phyloP scores from a whole-genome alignment of 306 rosid species.

The Lathyrus sativus region DNA sequence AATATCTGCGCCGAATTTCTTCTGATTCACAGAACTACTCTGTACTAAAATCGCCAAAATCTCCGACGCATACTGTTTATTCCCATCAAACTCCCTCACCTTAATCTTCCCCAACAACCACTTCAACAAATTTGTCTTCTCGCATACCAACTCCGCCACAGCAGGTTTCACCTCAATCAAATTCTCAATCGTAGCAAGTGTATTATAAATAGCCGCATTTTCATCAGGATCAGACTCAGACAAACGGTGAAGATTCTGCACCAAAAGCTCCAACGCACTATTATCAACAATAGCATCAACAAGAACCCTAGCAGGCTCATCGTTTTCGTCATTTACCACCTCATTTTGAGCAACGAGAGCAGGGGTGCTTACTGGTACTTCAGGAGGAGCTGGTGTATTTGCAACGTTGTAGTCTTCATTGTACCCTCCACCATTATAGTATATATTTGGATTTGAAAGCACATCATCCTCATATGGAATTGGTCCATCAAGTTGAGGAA shows the following conservation, averaged over 20 bases:
- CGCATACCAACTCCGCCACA: too few species aligned
- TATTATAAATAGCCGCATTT: too few species aligned
- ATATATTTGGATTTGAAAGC: conserved; percentile 90
- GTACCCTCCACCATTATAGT: conserved; percentile 73
- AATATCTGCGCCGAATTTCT: conserved; percentile 84
- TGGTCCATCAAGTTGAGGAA: conserved; percentile 97
- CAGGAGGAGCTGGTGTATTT: conserved; percentile 91
- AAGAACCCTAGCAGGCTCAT: conserved; percentile 71
- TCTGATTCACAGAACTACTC: conserved; percentile 78
- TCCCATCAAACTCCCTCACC: conserved; percentile 84
- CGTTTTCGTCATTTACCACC: conserved; percentile 67
- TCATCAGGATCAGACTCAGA: too few species aligned
- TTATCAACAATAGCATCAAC: conserved; percentile 75
- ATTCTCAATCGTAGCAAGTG: too few species aligned
- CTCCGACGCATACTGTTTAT: conserved; percentile 92
- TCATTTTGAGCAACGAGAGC: conserved; percentile 68
- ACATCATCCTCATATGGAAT: conserved; percentile 86
- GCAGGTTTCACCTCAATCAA: too few species aligned
- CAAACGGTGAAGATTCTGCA: too few species aligned
- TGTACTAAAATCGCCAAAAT: conserved; percentile 88
- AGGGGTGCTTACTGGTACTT: conserved; percentile 81
- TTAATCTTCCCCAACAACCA: conserved; percentile 92
- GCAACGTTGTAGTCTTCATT: conserved; percentile 94
- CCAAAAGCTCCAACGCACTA: too few species aligned
- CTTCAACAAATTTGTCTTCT: conserved; percentile 72